Evolutionary conservation across 2,329 filamentous ascomycete species (phyloP), one percentile per base, ranked within the genome.

Genomic region (Sporothrix mexicana): DNA sequence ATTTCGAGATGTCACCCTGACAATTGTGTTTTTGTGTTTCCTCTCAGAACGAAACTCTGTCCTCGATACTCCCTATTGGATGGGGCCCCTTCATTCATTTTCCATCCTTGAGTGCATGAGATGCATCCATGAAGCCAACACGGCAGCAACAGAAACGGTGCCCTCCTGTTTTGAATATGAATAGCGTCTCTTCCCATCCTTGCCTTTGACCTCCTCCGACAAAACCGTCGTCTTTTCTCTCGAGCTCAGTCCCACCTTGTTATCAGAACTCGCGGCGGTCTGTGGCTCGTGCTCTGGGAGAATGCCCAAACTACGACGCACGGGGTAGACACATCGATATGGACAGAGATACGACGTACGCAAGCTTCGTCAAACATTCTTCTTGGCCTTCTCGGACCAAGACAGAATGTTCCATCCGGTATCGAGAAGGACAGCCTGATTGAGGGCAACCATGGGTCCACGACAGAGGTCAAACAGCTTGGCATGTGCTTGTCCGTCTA

Each of bases 401-500:
- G 45, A 49, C 7, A 4, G n/a, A 25, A 13, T 20, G 30, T 45
- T 57, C 59, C 70, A 55, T 66, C 57, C 59, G 47, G 57, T 66
- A 49, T 71, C 59, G 59, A 43, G 47, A 49, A 12, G 36, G 30
- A 25, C 59, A 45, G 59, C 69, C 69, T 55, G 47, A 64, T 23
- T 23, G 43, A 51, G 23, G 41, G 12, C 43, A 25, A 43, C 70
- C 59, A 71, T 55, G 59, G 57, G 30, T 55, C 30, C 59, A 62
- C 70, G 49, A 45, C 47, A 66, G 47, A 41, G 45, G 8, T 57
- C 59, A 66, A 64, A 66, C 70, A 9, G 30, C 59, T 66, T 57
- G 70, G 68, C 59, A 53, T 49, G 43, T 67, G 51, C 53, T 36
- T n/a, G 57, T 49, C 13, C 17, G 20, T 61, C 30, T 2, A 4